phyloP scores from a whole-genome alignment of 179 eudicot species.

The Spergularia azorica region DNA sequence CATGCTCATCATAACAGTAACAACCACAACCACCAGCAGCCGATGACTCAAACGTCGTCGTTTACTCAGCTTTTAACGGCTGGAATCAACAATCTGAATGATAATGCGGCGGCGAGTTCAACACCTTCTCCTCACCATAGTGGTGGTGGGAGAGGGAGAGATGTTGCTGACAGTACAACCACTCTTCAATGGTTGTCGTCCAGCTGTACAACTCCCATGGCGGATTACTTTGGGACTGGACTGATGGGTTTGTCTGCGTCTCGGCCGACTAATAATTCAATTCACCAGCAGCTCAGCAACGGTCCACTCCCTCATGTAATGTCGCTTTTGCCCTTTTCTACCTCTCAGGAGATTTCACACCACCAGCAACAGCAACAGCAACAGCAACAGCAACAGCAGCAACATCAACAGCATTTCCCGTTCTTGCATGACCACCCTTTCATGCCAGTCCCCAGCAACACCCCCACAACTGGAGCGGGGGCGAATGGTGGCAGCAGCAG shows the following conservation, averaged over 20 bases:
- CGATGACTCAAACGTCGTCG: constrained; percentile 48
- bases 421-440: constrained; percentile 40
- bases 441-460: constrained; percentile 18
- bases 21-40: background rate
- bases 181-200: constrained; percentile 37
- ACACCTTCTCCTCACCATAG: constrained; percentile 18
- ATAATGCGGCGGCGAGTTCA: constrained; percentile 24
- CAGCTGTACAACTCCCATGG: constrained; percentile 40
- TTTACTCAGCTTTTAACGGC: constrained; percentile 81
- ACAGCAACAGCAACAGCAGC: too few species aligned
- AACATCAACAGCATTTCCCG: constrained; percentile 31
- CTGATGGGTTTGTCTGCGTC: constrained; percentile 28
- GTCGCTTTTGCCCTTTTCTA: constrained; percentile 42
- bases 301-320: constrained; percentile 36
- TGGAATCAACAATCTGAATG: constrained; percentile 42
- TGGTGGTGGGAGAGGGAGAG: background rate
- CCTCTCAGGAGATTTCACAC: constrained; percentile 22
- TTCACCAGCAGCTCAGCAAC: constrained; percentile 43
- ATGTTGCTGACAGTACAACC: background rate
- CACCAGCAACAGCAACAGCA: constrained; percentile 41
- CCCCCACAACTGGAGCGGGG: background rate
- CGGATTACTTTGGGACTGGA: constrained; percentile 59
- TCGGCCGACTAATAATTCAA: background rate
- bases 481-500: constrained; percentile 10
- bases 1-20: background rate